A percentile compares a stretch with the other conserved stretches of the same genome.
phyloP scores from a whole-genome alignment of 2,329 filamentous ascomycete species.

The Xenosphaeropsis pyriputrescens region DNA sequence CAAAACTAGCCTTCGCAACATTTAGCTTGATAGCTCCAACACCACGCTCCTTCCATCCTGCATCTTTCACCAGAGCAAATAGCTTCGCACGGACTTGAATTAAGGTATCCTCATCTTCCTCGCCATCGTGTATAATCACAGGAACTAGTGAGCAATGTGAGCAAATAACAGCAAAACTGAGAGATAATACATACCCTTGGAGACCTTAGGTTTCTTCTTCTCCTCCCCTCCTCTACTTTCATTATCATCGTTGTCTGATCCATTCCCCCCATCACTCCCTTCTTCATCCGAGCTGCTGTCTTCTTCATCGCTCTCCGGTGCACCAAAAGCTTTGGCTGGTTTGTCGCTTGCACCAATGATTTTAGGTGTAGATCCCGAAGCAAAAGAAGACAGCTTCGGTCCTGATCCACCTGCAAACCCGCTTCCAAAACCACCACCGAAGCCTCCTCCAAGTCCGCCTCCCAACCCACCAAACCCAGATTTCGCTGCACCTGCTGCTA shows the following conservation, averaged over 20 bases:
- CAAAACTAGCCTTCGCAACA: conserved; percentile 41
- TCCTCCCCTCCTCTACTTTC: conserved; percentile 37
- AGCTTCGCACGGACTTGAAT: conserved; percentile 71
- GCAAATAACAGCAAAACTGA: not conserved
- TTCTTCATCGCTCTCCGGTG: conserved; percentile 44
- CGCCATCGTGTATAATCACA: conserved; percentile 54
- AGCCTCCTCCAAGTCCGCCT: conserved; percentile 15
- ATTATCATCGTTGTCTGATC: conserved; percentile 27
- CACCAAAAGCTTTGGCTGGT: conserved; percentile 60
- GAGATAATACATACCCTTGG: conserved; percentile 44
- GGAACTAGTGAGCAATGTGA: not conserved
- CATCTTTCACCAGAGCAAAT: conserved; percentile 53
- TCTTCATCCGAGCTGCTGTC: conserved; percentile 4
- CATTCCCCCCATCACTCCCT: conserved; percentile 4
- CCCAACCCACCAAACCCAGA: conserved; percentile 9
- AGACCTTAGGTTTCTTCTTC: conserved; percentile 50
- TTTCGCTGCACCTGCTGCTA: not conserved
- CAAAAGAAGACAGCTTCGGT: conserved; percentile 51
- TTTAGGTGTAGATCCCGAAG: conserved; percentile 36
- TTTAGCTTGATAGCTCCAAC: conserved; percentile 78
- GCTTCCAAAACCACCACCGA: conserved; percentile 22
- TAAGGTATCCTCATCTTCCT: conserved; percentile 66
- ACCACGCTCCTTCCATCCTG: conserved; percentile 79
- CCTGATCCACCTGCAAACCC: conserved; percentile 22
- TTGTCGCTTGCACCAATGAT: conserved; percentile 36